Evolutionary conservation across 352 stramenopile genomes (phyloP), one percentile per base, ranked within the genome.

Genomic region (Bremia lactucae): DNA sequence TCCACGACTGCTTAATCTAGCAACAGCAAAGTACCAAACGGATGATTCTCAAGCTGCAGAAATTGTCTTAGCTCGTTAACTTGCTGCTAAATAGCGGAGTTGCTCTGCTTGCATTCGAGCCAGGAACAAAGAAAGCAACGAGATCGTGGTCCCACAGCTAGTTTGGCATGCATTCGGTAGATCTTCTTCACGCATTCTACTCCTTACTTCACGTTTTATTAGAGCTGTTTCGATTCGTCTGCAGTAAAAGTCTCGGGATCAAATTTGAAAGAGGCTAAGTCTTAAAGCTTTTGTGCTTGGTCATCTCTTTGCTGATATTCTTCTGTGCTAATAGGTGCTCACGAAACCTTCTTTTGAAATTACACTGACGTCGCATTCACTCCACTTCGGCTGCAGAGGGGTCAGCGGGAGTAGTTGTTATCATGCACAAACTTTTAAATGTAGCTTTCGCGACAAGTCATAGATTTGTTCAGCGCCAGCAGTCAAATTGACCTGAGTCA

Each of bases 61-160:
- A 71, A 62, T 22, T 53, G 59, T 2, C 70, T 66, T 9, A 87
- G 14, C 11, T 68, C 66, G 13, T 60, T 47, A 40, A 61, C 77
- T 28, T 83, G 73, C 42, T 76, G 80, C 52, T 84, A 82, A 25
- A 82, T 58, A 22, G 65, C 65, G 28, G 65, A 84, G 38, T 87
- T 84, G 40, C 34, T 67, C 62, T 35, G 68, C 61, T 0, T 68
- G 70, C 47, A 68, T 87, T 15, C 61, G 43, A 37, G 84, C 83
- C 20, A 80, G 35, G n/a, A 77, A 35, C 14, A 52, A 35, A 33
- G 81, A 72, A 3, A 69, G 58, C 54, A 72, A 52, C 0, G 34
- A 29, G 1, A 29, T 29, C 24, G n/a, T n/a, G n/a, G n/a, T n/a
- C n/a, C n/a, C n/a, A n/a, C n/a, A n/a, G n/a, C n/a, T n/a, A n/a